These are phyloP conservation scores for Colletotrichum sp. DNA, from an alignment of 2,329 filamentous ascomycete species.

Conservation along the genomic window DNA sequence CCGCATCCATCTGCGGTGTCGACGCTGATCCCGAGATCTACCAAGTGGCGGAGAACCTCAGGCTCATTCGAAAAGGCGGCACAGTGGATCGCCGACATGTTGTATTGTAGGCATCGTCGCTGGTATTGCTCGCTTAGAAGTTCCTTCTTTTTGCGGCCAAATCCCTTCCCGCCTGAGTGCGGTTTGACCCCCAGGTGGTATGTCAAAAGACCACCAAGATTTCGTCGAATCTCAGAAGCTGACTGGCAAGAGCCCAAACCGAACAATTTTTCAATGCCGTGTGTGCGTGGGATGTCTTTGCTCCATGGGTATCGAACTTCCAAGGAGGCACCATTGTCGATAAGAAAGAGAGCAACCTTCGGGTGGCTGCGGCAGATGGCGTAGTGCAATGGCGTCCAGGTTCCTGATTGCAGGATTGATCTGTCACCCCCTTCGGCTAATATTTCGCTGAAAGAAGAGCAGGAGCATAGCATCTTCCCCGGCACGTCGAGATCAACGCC, in stretches of 20 bases:
- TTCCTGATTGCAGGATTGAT: not conserved
- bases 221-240: not conserved
- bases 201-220: accelerated
- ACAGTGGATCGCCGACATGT: not conserved
- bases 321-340: not conserved
- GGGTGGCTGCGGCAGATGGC: not conserved
- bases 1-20: not conserved
- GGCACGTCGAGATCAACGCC: not conserved
- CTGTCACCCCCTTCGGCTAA: too few relatives aligned
- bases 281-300: not conserved
- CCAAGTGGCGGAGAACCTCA: not conserved
- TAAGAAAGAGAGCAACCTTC: not conserved
- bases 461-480: not conserved
- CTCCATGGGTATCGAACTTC: not conserved
- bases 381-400: not conserved
- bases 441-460: not conserved
- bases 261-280: not conserved
- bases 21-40: not conserved
- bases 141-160: not conserved
- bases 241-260: not conserved
- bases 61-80: not conserved
- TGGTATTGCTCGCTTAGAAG: not conserved
- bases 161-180: not conserved
- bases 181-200: not conserved
- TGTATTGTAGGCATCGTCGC: not conserved